Base-by-base conservation (phyloP, 768 basidiomycete genomes). In the Russula earlei region DNA sequence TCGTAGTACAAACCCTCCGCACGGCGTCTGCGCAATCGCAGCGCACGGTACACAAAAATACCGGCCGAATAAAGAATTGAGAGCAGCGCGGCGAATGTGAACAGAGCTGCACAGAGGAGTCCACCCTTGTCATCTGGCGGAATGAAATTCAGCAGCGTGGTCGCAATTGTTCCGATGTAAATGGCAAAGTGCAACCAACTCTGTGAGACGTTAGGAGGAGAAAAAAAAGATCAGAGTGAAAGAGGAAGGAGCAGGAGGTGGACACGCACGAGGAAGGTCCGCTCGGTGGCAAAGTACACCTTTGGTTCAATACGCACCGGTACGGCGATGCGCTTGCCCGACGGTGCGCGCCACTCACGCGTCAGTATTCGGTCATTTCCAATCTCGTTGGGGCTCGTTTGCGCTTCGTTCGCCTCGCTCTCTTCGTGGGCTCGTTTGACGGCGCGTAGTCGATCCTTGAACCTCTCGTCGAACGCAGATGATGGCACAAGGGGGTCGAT, bases 281-380 rank as follows among this genome's bases (percentile, higher is more conserved):
- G 78, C 70, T 97, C 94, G 36, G 86, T 84, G 6, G 96, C 96
- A 68, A 97, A 99, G 67, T 94, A 95, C 4, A 96, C 93, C 72
- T 99, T 99, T 27, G 96, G 96, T 69, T 99, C 96, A 45, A 99
- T 81, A 52, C 96, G 81, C n/a, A 99, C 87, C 24, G 95, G 93
- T 3, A 98, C 82, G 0, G 92, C 82, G 55, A 99, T 94, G 61
- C 79, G 77, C 75, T 97, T 97, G 11, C 94, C 94, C 40, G 77
- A 71, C 0, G 90, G 87, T 1, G 94, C 95, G 24, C 68, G 74
- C 84, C 85, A 90, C 56, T 81, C 79, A 53, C 84, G 75, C 50
- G 77, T 79, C 45, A 87, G 66, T 15, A 85, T 67, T 58, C 82
- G 77, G 60, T 84, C 82, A 20, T 80, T 75, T 22, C 56, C 55